Evolutionary conservation across 2,329 filamentous ascomycete genomes (phyloP).

Genomic region (Colletotrichum limetticola): DNA sequence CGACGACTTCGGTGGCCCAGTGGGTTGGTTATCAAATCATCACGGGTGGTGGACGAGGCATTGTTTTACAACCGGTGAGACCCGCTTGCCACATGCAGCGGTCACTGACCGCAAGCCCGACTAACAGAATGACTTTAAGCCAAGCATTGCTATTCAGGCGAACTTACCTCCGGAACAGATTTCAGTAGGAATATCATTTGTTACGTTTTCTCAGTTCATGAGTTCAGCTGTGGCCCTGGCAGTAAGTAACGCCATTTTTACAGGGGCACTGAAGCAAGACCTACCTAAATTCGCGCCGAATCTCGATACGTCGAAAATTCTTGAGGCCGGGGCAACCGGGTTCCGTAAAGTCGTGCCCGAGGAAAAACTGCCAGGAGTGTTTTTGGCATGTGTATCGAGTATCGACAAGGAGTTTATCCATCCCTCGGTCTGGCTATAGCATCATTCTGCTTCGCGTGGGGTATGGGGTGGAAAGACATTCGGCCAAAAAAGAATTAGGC

Average conservation of each 20-base stretch:
- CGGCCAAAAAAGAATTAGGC: slow-evolving; percentile 46
- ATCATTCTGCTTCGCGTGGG: slow-evolving; percentile 50
- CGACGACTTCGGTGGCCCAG: slow-evolving; percentile 19
- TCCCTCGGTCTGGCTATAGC: slow-evolving; percentile 44
- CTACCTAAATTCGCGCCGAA: not conserved
- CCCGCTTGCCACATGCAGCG: slow-evolving; percentile 39
- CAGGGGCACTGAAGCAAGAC: not conserved
- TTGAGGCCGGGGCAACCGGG: slow-evolving; percentile 54
- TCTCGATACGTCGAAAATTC: slow-evolving; percentile 44
- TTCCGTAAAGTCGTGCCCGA: slow-evolving; percentile 46
- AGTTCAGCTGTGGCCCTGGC: slow-evolving; percentile 40
- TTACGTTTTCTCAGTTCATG: slow-evolving; percentile 41
- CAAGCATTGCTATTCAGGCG: slow-evolving; percentile 40
- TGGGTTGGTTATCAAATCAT: slow-evolving; percentile 37
- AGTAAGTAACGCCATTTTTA: slow-evolving; percentile 41
- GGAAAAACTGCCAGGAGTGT: slow-evolving; percentile 46
- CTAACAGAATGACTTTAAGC: slow-evolving; percentile 30
- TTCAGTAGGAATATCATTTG: slow-evolving; percentile 39
- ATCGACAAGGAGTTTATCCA: slow-evolving; percentile 43
- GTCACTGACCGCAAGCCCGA: not conserved
- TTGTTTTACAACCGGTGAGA: slow-evolving; percentile 40
- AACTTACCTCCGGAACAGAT: slow-evolving; percentile 38
- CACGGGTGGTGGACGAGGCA: slow-evolving; percentile 32
- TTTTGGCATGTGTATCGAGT: slow-evolving; percentile 52
- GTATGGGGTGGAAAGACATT: slow-evolving; percentile 58